phyloP scores from a whole-genome alignment of 441 rosid genomes.

The Gossypium gossypioides region DNA sequence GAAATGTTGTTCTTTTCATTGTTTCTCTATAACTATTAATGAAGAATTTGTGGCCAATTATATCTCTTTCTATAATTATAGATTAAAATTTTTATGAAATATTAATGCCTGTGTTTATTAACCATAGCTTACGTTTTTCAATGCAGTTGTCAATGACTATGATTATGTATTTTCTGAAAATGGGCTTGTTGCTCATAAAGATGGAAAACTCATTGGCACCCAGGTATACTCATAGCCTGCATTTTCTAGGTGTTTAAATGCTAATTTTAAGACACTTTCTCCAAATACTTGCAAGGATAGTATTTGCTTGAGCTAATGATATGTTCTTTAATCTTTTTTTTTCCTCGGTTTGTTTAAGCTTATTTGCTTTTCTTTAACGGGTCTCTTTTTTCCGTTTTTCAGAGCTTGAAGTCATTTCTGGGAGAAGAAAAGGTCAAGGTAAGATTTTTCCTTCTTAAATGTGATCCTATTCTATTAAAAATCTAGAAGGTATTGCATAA shows the following conservation, averaged over 20 bases:
- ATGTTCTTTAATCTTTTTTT: not conserved
- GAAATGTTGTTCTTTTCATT: not conserved
- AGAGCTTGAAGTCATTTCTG: slow-evolving; percentile 83
- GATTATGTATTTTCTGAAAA: slow-evolving; percentile 92
- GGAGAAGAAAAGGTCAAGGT: slow-evolving; percentile 85
- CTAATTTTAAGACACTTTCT: not conserved
- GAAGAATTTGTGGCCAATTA: not conserved
- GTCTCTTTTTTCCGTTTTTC: slow-evolving; percentile 17
- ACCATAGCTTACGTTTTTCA: not conserved
- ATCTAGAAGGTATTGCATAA: not conserved
- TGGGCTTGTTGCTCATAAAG: slow-evolving; percentile 93
- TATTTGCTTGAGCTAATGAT: not conserved
- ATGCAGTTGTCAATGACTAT: slow-evolving; percentile 66
- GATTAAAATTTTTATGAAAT: not conserved
- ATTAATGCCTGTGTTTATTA: not conserved
- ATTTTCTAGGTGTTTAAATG: not conserved
- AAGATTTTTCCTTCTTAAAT: slow-evolving; percentile 15
- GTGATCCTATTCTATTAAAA: not conserved
- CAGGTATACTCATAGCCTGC: slow-evolving; percentile 39
- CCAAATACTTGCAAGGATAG: not conserved
- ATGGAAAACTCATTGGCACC: slow-evolving; percentile 70
- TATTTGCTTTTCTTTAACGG: slow-evolving; percentile 13
- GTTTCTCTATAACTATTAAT: not conserved
- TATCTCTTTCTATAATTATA: not conserved
- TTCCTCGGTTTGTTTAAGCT: not conserved